A percentile compares a stretch with the other conserved stretches of the same genome.
Evolutionary conservation across 2,329 filamentous ascomycete species (phyloP).

Genomic region (Trichophyton rubrum): DNA sequence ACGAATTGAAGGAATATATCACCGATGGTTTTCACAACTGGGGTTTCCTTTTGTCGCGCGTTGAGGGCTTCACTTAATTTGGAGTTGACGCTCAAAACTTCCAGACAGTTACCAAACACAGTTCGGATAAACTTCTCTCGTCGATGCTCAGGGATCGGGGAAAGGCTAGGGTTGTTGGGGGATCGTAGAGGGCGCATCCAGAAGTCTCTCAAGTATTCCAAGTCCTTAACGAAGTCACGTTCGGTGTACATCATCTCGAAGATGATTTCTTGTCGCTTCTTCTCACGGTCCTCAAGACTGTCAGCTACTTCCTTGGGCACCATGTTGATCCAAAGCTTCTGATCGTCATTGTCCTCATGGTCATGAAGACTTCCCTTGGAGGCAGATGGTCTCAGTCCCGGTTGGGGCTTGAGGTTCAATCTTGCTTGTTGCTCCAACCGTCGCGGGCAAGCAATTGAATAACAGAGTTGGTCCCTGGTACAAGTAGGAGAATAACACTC

Average conservation of each 20-base stretch:
- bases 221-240: constrained; percentile 94
- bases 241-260: constrained; percentile 98
- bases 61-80: constrained; percentile 80
- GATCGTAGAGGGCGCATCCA: constrained; percentile 90
- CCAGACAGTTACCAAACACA: constrained; percentile 92
- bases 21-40: constrained; percentile 77
- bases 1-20: constrained; percentile 91
- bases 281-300: constrained; percentile 75
- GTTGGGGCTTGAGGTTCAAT: constrained; percentile 83
- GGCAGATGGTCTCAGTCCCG: constrained; percentile 63
- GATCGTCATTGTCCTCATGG: constrained; percentile 81
- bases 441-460: constrained; percentile 92
- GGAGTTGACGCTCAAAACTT: constrained; percentile 86
- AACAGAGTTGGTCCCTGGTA: constrained; percentile 87
- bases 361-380: constrained; percentile 66
- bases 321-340: constrained; percentile 98
- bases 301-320: constrained; percentile 92
- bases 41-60: constrained; percentile 75
- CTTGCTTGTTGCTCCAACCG: constrained; percentile 89
- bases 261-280: constrained; percentile 96
- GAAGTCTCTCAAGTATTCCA: constrained; percentile 95
- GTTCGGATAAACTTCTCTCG: constrained; percentile 84
- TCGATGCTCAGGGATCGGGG: constrained; percentile 76
- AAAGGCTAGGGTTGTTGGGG: constrained; percentile 49
- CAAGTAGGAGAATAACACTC: constrained; percentile 98